Conservation (phyloP, 2,329 filamentous ascomycete species). For the Ascochyta lentis region DNA sequence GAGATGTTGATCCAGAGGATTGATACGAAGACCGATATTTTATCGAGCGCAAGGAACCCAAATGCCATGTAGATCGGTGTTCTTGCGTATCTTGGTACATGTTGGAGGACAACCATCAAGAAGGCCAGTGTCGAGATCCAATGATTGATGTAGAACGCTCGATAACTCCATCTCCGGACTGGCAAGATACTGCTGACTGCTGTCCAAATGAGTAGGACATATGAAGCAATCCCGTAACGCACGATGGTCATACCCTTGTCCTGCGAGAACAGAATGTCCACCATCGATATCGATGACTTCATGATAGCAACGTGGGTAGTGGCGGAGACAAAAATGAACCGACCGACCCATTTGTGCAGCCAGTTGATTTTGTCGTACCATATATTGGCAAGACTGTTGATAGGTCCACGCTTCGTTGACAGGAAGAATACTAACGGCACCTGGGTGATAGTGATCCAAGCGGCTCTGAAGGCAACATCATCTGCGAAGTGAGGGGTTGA, state of each 20-base stretch:
- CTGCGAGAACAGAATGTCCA: constrained; percentile 28
- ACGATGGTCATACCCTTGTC: constrained; percentile 30
- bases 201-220: constrained; percentile 33
- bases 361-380: constrained; percentile 36
- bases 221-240: constrained; percentile 35
- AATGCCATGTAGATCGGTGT: constrained; percentile 29
- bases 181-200: constrained; percentile 30
- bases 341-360: constrained; percentile 35
- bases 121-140: constrained; percentile 32
- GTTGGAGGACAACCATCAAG: constrained; percentile 28
- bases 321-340: constrained; percentile 33
- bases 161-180: constrained; percentile 33
- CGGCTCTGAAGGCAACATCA: constrained; percentile 40
- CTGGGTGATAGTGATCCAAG: constrained; percentile 39
- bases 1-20: constrained; percentile 31
- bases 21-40: constrained; percentile 2
- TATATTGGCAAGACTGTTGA: constrained; percentile 27
- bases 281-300: constrained; percentile 31
- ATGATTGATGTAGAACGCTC: constrained; percentile 38
- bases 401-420: constrained; percentile 32
- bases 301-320: constrained; percentile 36
- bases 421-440: constrained; percentile 37
- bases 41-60: constrained; percentile 27
- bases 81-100: constrained; percentile 34
- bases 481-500: constrained; percentile 34